These are phyloP conservation scores for Nicotiana attenuata DNA, from an alignment of 257 asterid genomes.

Conservation along the genomic window DNA sequence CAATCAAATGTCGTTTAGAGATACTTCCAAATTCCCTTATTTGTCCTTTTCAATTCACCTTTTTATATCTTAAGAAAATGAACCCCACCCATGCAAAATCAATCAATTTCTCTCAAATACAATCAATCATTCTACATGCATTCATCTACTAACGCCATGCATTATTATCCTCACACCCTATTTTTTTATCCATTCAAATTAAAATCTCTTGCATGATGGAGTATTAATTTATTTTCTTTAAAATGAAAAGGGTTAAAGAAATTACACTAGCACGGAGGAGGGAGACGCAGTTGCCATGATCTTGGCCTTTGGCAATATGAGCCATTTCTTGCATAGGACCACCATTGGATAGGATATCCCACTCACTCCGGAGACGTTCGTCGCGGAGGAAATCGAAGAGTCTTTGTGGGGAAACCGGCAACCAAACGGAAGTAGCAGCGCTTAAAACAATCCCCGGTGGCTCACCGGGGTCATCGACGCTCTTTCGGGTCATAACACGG, in stretches of 20 bases:
- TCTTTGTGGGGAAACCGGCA: constrained; percentile 64
- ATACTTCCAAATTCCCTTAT: constrained; percentile 34
- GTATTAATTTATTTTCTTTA: no score
- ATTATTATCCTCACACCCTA: neutral
- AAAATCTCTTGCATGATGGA: no score
- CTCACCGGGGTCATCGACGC: constrained; percentile 85
- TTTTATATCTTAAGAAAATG: neutral
- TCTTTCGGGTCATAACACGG: constrained; percentile 80
- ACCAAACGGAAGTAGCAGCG: constrained; percentile 90
- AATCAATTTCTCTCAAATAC: neutral
- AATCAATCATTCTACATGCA: constrained; percentile 4
- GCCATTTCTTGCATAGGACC: constrained; percentile 98
- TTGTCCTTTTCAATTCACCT: constrained; percentile 29
- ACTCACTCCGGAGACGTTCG: constrained; percentile 72
- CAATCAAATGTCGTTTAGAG: constrained; percentile 20
- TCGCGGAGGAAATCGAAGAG: constrained; percentile 81
- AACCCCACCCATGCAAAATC: constrained; percentile 9
- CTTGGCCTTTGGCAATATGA: constrained; percentile 84
- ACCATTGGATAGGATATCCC: constrained; percentile 91
- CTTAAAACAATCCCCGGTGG: constrained; percentile 84
- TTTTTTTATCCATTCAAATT: neutral
- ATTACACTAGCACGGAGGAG: constrained; percentile 76
- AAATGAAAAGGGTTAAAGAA: neutral
- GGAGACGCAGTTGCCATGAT: constrained; percentile 84
- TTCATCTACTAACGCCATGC: neutral